phyloP scores from a whole-genome alignment of 495 filamentous ascomycete species.

The Hyaloscypha variabilis region DNA sequence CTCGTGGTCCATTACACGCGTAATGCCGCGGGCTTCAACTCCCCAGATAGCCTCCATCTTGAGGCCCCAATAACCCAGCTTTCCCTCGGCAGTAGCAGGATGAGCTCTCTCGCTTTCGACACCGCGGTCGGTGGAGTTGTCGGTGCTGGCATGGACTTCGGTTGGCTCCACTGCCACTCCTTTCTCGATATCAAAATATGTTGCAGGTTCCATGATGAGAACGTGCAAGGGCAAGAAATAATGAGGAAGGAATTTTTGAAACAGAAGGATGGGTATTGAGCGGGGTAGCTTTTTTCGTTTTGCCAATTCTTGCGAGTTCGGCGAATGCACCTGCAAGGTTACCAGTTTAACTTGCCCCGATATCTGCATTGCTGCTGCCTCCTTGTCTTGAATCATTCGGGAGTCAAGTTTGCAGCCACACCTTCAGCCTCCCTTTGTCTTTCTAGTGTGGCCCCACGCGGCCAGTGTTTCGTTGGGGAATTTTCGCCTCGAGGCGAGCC shows the following conservation, averaged over 20 bases:
- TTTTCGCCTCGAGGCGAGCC: too few relatives aligned
- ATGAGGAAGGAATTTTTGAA: conserved; percentile 1
- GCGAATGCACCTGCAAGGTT: too few relatives aligned
- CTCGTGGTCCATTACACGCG: too few relatives aligned
- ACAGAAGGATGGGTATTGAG: not conserved
- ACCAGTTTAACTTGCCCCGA: too few relatives aligned
- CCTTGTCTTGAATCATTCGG: too few relatives aligned
- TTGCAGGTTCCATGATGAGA: not conserved
- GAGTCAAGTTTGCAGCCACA: too few relatives aligned
- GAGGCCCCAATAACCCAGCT: conserved; percentile 3
- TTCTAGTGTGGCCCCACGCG: too few relatives aligned
- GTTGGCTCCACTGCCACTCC: conserved; percentile 4
- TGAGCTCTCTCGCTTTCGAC: not conserved
- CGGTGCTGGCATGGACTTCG: conserved; percentile 2
- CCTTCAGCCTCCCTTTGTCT: too few relatives aligned
- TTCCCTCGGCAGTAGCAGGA: conserved; percentile 3
- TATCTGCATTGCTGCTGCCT: too few relatives aligned
- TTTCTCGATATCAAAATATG: conserved; percentile 5
- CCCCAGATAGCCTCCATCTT: not conserved
- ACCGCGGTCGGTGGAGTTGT: conserved; percentile 5
- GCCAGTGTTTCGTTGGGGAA: too few relatives aligned
- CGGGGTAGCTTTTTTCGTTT: conserved; percentile 5
- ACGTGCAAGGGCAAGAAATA: conserved; percentile 2
- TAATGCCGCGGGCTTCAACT: too few relatives aligned
- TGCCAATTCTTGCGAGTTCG: not conserved